Evolutionary conservation across 176 grass and related monocot species (phyloP).

Genomic region (Zea luxurians): DNA sequence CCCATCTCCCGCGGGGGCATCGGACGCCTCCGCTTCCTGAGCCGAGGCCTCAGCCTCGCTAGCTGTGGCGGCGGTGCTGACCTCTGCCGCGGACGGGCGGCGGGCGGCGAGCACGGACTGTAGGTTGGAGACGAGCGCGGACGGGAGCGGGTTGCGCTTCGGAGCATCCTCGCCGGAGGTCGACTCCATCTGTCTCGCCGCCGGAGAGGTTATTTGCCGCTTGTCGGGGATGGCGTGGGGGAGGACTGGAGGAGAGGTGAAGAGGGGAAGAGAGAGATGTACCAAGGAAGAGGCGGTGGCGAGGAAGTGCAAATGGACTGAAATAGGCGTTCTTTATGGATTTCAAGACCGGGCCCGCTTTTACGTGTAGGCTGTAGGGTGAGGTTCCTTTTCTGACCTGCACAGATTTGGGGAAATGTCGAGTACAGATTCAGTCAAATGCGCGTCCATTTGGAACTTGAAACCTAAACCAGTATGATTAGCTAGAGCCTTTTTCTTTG

Average conservation of each 20-base stretch:
- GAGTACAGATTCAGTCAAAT: too few species aligned
- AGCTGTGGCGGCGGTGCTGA: conserved; percentile 19
- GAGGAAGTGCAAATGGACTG: conserved; percentile 10
- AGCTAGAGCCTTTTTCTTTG: too few species aligned
- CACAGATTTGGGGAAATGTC: conserved; percentile 12
- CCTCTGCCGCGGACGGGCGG: conserved; percentile 22
- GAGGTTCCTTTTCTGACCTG: conserved; percentile 11
- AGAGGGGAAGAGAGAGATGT: not conserved
- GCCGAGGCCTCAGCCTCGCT: not conserved
- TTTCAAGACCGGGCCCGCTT: conserved; percentile 44
- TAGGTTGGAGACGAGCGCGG: conserved; percentile 68
- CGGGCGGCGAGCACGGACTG: conserved; percentile 58
- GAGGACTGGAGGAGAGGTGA: not conserved
- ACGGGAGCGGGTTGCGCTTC: conserved; percentile 48
- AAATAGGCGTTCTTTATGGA: conserved; percentile 49
- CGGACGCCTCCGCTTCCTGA: not conserved
- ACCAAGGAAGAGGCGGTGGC: not conserved
- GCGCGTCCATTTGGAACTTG: too few species aligned
- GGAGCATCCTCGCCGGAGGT: conserved; percentile 44
- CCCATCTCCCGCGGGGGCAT: conserved; percentile 5
- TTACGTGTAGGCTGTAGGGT: conserved; percentile 11
- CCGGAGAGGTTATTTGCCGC: conserved; percentile 14
- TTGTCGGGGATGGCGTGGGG: not conserved
- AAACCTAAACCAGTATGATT: too few species aligned
- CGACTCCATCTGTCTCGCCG: conserved; percentile 41